A percentile compares a stretch with the other conserved stretches of the same genome.
Evolutionary conservation across 2,329 filamentous ascomycete genomes (phyloP).

Genomic region (Dothistroma septosporum): DNA sequence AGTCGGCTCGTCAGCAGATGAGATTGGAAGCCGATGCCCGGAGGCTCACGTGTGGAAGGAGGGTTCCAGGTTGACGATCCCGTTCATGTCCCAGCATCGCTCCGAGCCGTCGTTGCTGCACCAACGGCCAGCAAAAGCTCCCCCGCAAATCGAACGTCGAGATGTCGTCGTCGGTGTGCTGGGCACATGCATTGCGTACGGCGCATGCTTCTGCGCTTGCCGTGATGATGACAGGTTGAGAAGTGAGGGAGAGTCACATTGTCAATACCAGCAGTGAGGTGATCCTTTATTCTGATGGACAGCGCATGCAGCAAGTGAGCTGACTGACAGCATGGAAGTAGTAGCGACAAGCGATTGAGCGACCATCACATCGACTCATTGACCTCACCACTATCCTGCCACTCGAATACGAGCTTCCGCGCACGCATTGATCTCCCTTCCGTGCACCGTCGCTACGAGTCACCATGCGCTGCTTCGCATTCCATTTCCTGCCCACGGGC

Average conservation of each 20-base stretch:
- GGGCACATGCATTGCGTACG: not conserved
- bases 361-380: not conserved
- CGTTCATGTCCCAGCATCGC: not conserved
- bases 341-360: not conserved
- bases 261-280: not conserved
- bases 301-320: not conserved
- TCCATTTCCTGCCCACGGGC: conserved; percentile 15
- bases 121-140: not conserved
- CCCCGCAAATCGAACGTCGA: not conserved
- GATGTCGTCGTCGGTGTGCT: not conserved
- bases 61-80: too few species aligned
- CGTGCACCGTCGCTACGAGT: not conserved
- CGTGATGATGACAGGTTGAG: not conserved
- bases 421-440: not conserved
- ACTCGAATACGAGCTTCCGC: not conserved
- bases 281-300: not conserved
- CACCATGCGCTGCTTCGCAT: conserved; percentile 18
- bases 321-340: not conserved
- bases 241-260: not conserved
- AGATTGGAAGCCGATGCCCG: not conserved
- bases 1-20: not conserved
- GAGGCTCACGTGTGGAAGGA: too few species aligned
- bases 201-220: not conserved
- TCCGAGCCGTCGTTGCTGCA: not conserved
- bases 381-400: not conserved